A percentile compares a stretch with the other conserved stretches of the same genome.
These are phyloP conservation scores for Haematococcus sp. DNA, from an alignment of 139 green algal species.

Conservation along the genomic window DNA sequence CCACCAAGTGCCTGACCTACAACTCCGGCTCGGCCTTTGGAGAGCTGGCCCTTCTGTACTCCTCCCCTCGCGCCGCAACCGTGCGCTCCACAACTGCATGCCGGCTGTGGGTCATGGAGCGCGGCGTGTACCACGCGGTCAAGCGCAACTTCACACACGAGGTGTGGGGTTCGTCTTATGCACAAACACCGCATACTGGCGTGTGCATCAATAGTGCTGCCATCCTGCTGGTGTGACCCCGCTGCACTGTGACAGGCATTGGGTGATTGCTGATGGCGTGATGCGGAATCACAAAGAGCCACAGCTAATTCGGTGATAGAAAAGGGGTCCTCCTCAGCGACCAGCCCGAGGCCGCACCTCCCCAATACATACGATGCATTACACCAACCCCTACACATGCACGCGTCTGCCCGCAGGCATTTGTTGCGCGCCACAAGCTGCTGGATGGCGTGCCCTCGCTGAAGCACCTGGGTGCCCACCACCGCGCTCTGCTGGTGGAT, in stretches of 20 bases:
- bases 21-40: constrained; percentile 72
- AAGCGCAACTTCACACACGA: constrained; percentile 66
- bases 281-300: no score
- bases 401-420: no score
- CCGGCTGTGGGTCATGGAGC: constrained; percentile 83
- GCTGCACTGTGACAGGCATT: no score
- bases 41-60: constrained; percentile 93
- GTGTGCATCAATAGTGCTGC: no score
- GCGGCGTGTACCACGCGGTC: constrained; percentile 75
- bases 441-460: constrained; percentile 70
- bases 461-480: constrained; percentile 62
- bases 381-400: no score
- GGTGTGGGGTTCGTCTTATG: not conserved
- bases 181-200: no score
- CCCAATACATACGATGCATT: no score
- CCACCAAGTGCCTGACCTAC: constrained; percentile 38
- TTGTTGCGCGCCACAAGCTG: constrained; percentile 47
- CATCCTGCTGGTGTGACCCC: no score
- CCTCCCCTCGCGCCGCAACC: constrained; percentile 80
- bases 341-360: no score
- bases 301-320: no score
- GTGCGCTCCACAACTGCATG: constrained; percentile 66
- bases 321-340: no score
- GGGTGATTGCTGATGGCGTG: no score
- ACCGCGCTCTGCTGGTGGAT: constrained; percentile 73